A percentile compares a stretch with the other conserved stretches of the same genome.
Evolutionary conservation across 495 filamentous ascomycete genomes (phyloP).

Genomic region (Tricharina praecox): DNA sequence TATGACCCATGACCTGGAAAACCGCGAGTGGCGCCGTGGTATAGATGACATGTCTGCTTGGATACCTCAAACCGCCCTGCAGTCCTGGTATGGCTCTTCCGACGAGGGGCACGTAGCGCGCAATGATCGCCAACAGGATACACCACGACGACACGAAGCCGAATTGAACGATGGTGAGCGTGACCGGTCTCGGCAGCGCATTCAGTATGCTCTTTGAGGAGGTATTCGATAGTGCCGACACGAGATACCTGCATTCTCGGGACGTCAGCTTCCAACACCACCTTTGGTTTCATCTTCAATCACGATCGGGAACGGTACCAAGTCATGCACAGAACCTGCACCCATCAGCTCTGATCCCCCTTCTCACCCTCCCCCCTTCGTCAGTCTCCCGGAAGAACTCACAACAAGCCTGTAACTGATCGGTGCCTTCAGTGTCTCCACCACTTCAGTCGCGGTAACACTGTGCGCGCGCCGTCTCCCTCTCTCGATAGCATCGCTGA

Average conservation of each 20-base stretch:
- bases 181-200: slow-evolving; percentile 78
- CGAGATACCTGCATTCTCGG: slow-evolving; percentile 56
- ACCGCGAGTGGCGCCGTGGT: slow-evolving; percentile 77
- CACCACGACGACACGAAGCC: slow-evolving; percentile 84
- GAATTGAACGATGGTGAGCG: slow-evolving; percentile 89
- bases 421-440: slow-evolving; percentile 75
- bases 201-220: slow-evolving; percentile 96
- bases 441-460: slow-evolving; percentile 44
- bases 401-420: slow-evolving; percentile 76
- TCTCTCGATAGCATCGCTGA: slow-evolving; percentile 2
- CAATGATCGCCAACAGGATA: slow-evolving; percentile 52
- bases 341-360: not conserved
- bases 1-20: slow-evolving; percentile 88
- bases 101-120: slow-evolving; percentile 39
- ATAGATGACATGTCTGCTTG: slow-evolving; percentile 63
- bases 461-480: slow-evolving; percentile 22
- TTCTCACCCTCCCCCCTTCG: not conserved
- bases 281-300: too few species aligned
- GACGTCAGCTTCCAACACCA: not conserved
- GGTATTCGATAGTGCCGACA: slow-evolving; percentile 87
- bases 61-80: slow-evolving; percentile 62
- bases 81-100: slow-evolving; percentile 48
- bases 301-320: too few species aligned
- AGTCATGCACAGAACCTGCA: slow-evolving; percentile 28
- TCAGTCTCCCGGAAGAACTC: slow-evolving; percentile 27